Evolutionary conservation across 805 yeast genomes (phyloP).

Genomic region (Metschnikowia reukaufii): DNA sequence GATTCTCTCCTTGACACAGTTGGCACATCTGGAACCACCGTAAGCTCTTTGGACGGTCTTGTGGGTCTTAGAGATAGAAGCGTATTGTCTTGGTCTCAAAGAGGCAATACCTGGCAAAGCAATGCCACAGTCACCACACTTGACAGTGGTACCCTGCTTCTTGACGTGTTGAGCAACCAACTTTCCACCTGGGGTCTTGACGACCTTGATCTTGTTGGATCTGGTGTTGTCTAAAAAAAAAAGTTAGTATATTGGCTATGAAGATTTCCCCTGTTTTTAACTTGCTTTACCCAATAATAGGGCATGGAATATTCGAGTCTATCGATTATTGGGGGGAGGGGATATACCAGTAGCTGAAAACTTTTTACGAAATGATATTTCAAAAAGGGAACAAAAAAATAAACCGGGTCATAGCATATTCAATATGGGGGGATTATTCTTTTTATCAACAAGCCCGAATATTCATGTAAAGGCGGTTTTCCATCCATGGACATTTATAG

Average conservation of each 20-base stretch:
- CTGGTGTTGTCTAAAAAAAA: slow-evolving; percentile 90
- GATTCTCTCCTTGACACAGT: slow-evolving; percentile 98
- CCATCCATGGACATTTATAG: too few species aligned
- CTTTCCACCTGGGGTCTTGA: slow-evolving; percentile 99
- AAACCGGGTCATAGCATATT: too few species aligned
- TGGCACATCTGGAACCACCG: slow-evolving; percentile 99
- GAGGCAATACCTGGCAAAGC: slow-evolving; percentile 87
- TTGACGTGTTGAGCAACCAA: slow-evolving; percentile 96
- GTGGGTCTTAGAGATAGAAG: slow-evolving; percentile 90
- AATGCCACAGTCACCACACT: slow-evolving; percentile 85
- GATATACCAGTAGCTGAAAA: too few species aligned
- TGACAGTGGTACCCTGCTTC: slow-evolving; percentile 84
- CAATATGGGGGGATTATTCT: too few species aligned
- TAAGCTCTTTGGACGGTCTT: slow-evolving; percentile 99
- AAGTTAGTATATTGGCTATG: slow-evolving; percentile 31
- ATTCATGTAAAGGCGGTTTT: too few species aligned
- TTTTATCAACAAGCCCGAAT: too few species aligned
- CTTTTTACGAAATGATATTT: too few species aligned
- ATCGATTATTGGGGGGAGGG: too few species aligned
- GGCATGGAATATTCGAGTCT: too few species aligned
- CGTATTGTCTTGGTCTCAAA: slow-evolving; percentile 98
- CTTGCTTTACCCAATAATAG: not conserved
- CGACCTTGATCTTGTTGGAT: slow-evolving; percentile 99
- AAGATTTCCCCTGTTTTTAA: not conserved
- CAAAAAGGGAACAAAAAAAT: too few species aligned